These are phyloP conservation scores for Phaeoacremonium minimum DNA, from an alignment of 2,329 filamentous ascomycete genomes.

Conservation along the genomic window DNA sequence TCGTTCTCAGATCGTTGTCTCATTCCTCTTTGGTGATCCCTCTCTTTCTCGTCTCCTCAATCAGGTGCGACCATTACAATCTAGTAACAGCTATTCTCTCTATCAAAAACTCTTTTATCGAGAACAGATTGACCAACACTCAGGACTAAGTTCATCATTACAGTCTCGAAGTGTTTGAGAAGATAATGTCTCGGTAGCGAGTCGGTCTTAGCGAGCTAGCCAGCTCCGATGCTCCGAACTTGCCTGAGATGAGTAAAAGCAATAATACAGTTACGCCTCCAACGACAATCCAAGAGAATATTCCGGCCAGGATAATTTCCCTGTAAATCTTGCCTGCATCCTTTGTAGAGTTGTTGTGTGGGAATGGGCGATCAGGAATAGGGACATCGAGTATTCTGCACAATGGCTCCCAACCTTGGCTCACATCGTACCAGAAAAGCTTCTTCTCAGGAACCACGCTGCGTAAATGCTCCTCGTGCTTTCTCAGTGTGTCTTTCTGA, in stretches of 20 bases:
- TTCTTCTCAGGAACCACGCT: constrained; percentile 21
- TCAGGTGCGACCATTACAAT: no score
- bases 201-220: background rate
- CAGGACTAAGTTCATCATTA: no score
- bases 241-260: background rate
- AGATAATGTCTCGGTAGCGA: background rate
- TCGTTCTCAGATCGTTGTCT: no score
- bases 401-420: constrained; percentile 34
- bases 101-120: no score
- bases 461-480: constrained; percentile 7
- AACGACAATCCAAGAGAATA: background rate
- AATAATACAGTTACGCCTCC: background rate
- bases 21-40: no score
- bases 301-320: background rate
- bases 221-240: background rate
- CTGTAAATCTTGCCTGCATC: background rate
- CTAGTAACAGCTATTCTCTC: no score
- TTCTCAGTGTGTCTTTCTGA: constrained; percentile 3
- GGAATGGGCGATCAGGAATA: constrained; percentile 17
- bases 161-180: background rate
- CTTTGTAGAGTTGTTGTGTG: constrained; percentile 1
- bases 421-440: constrained; percentile 29
- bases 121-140: no score
- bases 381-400: constrained; percentile 30
- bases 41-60: no score